Evolutionary conservation across 371 early-diverging fungal genomes (phyloP), one percentile per base, ranked within the genome.

Genomic region (Rhizomucor pusillus): DNA sequence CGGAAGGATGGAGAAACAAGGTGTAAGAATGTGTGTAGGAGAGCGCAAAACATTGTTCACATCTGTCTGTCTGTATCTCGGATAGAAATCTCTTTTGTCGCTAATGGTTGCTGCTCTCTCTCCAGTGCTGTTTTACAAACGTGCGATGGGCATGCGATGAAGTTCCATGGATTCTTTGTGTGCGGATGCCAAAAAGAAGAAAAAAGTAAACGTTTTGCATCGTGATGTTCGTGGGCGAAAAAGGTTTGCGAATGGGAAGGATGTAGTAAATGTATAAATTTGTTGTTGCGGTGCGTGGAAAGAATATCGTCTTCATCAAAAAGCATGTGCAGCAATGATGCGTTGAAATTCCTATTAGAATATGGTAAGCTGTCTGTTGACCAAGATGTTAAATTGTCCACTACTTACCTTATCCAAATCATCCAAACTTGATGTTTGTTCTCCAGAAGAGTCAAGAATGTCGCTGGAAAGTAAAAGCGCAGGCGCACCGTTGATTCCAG

Each of bases 331-430:
- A 35, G 70, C 60, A 25, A 63, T 63, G 48, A 73, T 73, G 20
- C 70, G 67, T 41, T 73, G 69, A 37, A 73, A 41, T 50, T 73
- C 73, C 69, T 67, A n/a, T 47, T 25, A 34, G 34, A 14, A 22
- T 18, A 10, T 50, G 20, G 18, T 35, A 24, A 18, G 34, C 29
- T 37, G 18, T 48, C 1, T 0, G 43, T 18, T 3, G 49, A 13
- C 13, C n/a, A 11, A 10, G 12, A 18, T n/a, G 25, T 29, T 13
- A 24, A 7, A 16, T 12, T 43, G 5, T 4, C 13, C 5, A 5
- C 16, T 14, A 23, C 47, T 55, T 65, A 73, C 69, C 46, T 59
- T 43, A 52, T 71, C 65, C 16, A 71, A 51, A 35, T 75, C 75
- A 57, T 69, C 71, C 52, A 75, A 61, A 52, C 63, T 75, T 4